A percentile compares a stretch with the other conserved stretches of the same genome.
phyloP scores from a whole-genome alignment of 768 basidiomycete species.

The Russula sp. region DNA sequence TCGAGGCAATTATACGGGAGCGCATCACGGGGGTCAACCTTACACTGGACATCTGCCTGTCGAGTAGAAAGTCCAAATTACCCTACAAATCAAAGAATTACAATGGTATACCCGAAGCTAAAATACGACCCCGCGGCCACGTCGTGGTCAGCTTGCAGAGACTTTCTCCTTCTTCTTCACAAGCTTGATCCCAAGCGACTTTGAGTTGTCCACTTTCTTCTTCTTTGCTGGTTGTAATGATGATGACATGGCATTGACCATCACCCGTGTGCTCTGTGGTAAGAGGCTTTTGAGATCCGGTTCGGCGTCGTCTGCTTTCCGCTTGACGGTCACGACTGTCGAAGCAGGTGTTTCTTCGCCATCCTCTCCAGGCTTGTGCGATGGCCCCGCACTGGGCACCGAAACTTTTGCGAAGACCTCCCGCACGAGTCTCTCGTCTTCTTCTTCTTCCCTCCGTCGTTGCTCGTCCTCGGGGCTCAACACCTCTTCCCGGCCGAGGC shows the following conservation, averaged over 20 bases:
- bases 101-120: background rate
- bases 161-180: constrained; percentile 19
- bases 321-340: constrained; percentile 63
- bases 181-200: constrained; percentile 23
- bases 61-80: background rate
- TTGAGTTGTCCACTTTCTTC: constrained; percentile 38
- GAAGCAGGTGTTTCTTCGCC: constrained; percentile 25
- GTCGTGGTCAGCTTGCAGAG: background rate
- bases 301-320: constrained; percentile 75
- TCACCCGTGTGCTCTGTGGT: constrained; percentile 53
- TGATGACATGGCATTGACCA: constrained; percentile 45
- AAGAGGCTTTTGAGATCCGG: constrained; percentile 63
- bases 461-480: constrained; percentile 73
- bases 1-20: background rate
- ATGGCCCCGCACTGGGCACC: constrained; percentile 27
- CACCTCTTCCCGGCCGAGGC: constrained; percentile 57
- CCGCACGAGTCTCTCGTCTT: constrained; percentile 86
- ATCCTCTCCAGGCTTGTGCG: constrained; percentile 12
- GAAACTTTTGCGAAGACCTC: constrained; percentile 77
- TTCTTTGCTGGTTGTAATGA: constrained; percentile 44
- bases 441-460: constrained; percentile 68
- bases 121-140: background rate
- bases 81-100: background rate
- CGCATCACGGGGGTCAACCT: background rate
- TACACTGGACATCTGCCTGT: background rate